Conservation (phyloP, 75 land plant genomes). For the Sequoiadendron giganteum region DNA sequence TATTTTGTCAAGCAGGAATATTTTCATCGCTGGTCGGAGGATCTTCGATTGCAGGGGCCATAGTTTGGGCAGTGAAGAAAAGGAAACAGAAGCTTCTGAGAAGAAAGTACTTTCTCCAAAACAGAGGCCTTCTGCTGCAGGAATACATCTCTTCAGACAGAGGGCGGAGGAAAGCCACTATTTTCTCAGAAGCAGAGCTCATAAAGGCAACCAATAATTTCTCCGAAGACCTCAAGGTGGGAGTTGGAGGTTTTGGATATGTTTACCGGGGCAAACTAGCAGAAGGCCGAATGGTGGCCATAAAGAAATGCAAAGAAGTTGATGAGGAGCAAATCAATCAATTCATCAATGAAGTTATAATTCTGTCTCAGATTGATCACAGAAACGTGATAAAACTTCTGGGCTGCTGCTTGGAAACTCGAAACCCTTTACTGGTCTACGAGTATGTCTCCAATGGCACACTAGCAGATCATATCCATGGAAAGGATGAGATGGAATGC, state of each 20-base stretch:
- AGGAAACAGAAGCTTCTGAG: not conserved
- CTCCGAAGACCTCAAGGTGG: not conserved
- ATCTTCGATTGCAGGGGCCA: not conserved
- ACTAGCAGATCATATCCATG: constrained; percentile 34
- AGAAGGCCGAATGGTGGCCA: constrained; percentile 10
- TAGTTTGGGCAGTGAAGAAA: not conserved
- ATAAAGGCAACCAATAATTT: constrained; percentile 1
- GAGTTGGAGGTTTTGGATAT: constrained; percentile 9
- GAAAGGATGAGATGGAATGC: no score
- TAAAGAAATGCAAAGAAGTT: not conserved
- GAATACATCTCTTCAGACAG: constrained; percentile 4
- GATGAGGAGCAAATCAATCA: constrained; percentile 10
- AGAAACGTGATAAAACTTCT: constrained; percentile 37
- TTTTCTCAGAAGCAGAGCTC: constrained; percentile 8
- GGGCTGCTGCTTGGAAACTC: constrained; percentile 47
- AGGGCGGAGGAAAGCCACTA: constrained; percentile 2
- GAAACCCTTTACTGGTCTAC: constrained; percentile 40
- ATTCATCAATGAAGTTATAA: constrained; percentile 20
- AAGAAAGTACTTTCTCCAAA: not conserved
- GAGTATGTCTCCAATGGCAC: constrained; percentile 51
- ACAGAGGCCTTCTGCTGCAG: constrained; percentile 1
- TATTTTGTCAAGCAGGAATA: not conserved
- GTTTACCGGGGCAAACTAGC: constrained; percentile 5
- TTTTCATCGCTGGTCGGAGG: not conserved
- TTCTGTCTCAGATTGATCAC: constrained; percentile 41